A percentile compares a stretch with the other conserved stretches of the same genome.
phyloP scores from a whole-genome alignment of 768 basidiomycete genomes.

The Tephrocybe rancida region DNA sequence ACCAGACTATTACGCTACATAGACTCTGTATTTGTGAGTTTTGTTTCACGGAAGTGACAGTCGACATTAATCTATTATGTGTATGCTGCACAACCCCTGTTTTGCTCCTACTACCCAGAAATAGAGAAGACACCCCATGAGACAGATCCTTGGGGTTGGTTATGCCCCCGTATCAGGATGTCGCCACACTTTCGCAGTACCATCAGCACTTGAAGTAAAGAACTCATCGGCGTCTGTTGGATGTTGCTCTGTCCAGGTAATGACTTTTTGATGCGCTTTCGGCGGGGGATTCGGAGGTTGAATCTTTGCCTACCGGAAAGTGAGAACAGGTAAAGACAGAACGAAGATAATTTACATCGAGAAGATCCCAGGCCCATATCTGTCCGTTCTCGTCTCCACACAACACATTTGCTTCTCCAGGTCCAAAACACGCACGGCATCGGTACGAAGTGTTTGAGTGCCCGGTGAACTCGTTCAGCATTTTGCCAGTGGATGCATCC shows the following conservation, averaged over 20 bases:
- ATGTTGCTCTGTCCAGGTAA: constrained; percentile 93
- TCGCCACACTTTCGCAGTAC: constrained; percentile 89
- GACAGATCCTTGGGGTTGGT: no score
- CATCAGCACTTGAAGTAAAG: constrained; percentile 89
- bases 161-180: constrained; percentile 32
- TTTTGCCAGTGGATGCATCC: constrained; percentile 79
- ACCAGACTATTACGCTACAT: constrained; percentile 12
- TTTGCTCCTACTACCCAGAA: background rate
- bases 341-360: constrained; percentile 61
- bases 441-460: constrained; percentile 78
- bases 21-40: constrained; percentile 11
- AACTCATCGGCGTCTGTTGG: constrained; percentile 81
- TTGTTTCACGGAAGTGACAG: constrained; percentile 5
- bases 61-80: constrained; percentile 5
- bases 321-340: background rate
- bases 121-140: background rate
- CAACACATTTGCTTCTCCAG: constrained; percentile 79
- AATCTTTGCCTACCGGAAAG: constrained; percentile 58
- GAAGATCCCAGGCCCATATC: constrained; percentile 92
- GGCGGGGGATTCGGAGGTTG: constrained; percentile 75
- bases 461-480: constrained; percentile 84
- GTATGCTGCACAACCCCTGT: background rate
- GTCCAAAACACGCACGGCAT: constrained; percentile 79
- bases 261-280: constrained; percentile 78
- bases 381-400: constrained; percentile 90